phyloP scores from a whole-genome alignment of 2,329 filamentous ascomycete genomes.

The Colletotrichum sp. region DNA sequence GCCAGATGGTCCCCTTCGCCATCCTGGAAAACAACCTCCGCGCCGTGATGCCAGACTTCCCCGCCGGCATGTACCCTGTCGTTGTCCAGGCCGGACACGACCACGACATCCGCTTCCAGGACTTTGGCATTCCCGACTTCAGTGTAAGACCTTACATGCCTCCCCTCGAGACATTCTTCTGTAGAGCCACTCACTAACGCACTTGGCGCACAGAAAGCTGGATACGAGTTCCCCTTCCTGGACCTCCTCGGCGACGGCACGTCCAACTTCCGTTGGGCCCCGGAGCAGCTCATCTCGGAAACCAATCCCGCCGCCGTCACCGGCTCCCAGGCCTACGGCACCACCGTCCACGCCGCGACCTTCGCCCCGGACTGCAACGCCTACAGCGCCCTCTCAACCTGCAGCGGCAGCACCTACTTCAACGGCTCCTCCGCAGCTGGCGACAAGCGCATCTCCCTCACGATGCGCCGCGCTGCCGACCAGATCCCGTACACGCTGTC shows the following conservation, averaged over 20 bases:
- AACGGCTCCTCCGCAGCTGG: conserved; percentile 18
- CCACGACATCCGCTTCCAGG: conserved; percentile 53
- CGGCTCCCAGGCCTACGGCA: conserved; percentile 53
- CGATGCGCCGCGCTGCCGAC: conserved; percentile 18
- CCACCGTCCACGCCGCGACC: conserved; percentile 40
- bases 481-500: conserved; percentile 39
- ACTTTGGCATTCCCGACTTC: conserved; percentile 49
- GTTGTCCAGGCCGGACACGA: conserved; percentile 54
- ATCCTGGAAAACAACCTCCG: conserved; percentile 57
- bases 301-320: conserved; percentile 45
- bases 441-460: conserved; percentile 15
- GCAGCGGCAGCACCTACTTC: conserved; percentile 20
- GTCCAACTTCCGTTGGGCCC: conserved; percentile 56
- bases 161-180: background rate
- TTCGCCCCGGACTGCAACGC: conserved; percentile 56
- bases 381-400: conserved; percentile 35
- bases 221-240: conserved; percentile 61
- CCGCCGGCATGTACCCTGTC: conserved; percentile 57
- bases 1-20: conserved; percentile 49
- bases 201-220: conserved; percentile 44
- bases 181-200: background rate
- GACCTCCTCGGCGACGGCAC: conserved; percentile 55
- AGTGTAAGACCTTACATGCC: conserved; percentile 38
- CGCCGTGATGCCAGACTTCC: conserved; percentile 52
- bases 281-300: conserved; percentile 51